Evolutionary conservation across 2,329 filamentous ascomycete species (phyloP).

Genomic region (Pyricularia grisea): DNA sequence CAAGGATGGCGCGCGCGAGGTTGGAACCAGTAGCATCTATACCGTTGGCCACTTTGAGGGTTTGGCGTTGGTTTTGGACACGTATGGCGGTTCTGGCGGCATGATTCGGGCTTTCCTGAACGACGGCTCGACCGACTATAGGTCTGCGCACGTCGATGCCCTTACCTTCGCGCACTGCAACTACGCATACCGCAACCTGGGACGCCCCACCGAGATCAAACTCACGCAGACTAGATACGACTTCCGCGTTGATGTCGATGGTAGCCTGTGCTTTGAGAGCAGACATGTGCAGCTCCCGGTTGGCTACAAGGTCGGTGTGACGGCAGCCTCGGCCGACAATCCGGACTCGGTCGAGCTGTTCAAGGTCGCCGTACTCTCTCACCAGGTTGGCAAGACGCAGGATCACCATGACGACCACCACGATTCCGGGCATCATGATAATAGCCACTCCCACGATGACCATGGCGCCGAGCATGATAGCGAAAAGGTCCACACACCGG

Average conservation of each 20-base stretch:
- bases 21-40: conserved; percentile 73
- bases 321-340: conserved; percentile 79
- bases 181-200: conserved; percentile 85
- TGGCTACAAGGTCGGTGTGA: conserved; percentile 80
- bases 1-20: conserved; percentile 52
- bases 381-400: conserved; percentile 22
- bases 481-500: conserved; percentile 4
- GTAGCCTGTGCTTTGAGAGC: conserved; percentile 72
- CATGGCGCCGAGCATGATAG: neutral
- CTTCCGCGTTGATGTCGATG: conserved; percentile 76
- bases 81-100: conserved; percentile 67
- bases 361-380: conserved; percentile 68
- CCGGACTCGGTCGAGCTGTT: conserved; percentile 93
- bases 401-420: conserved; percentile 24
- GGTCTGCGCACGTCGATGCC: conserved; percentile 67
- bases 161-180: conserved; percentile 90
- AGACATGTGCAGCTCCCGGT: conserved; percentile 67
- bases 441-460: conserved; percentile 9
- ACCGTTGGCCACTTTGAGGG: conserved; percentile 81
- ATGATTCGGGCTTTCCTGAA: conserved; percentile 90
- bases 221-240: conserved; percentile 53
- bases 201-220: conserved; percentile 70
- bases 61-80: conserved; percentile 78
- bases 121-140: conserved; percentile 76
- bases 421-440: conserved; percentile 14